phyloP scores from a whole-genome alignment of 768 basidiomycete genomes.

The Crassisporium funariophilum region DNA sequence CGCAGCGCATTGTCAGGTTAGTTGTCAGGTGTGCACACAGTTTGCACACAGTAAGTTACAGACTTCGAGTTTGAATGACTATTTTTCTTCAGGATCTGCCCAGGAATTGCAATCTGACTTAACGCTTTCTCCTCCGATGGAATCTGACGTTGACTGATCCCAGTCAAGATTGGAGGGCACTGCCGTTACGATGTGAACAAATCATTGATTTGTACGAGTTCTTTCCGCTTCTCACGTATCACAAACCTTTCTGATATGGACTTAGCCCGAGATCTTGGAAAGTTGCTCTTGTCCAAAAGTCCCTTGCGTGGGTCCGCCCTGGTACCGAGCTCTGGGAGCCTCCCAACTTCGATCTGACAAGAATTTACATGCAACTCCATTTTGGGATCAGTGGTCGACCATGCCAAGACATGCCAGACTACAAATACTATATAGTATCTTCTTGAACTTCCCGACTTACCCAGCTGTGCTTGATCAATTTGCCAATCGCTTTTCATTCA shows the following conservation, averaged over 20 bases:
- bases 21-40: no score
- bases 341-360: background rate
- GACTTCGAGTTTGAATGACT: no score
- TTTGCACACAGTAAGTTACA: no score
- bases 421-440: background rate
- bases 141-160: slow-evolving; percentile 12
- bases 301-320: background rate
- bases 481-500: no score
- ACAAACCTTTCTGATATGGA: background rate
- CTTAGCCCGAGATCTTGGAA: background rate
- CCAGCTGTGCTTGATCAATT: background rate
- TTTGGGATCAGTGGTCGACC: background rate
- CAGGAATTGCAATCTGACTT: background rate
- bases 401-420: background rate
- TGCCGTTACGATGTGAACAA: background rate
- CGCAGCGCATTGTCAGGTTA: no score
- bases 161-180: background rate
- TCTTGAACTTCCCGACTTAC: background rate
- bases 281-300: background rate
- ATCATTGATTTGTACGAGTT: background rate
- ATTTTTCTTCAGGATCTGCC: no score
- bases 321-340: background rate
- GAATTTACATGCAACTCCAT: background rate
- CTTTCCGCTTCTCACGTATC: background rate
- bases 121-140: slow-evolving; percentile 4